phyloP scores from a whole-genome alignment of 2,329 filamentous ascomycete species.

The Xylariaceae sp. region DNA sequence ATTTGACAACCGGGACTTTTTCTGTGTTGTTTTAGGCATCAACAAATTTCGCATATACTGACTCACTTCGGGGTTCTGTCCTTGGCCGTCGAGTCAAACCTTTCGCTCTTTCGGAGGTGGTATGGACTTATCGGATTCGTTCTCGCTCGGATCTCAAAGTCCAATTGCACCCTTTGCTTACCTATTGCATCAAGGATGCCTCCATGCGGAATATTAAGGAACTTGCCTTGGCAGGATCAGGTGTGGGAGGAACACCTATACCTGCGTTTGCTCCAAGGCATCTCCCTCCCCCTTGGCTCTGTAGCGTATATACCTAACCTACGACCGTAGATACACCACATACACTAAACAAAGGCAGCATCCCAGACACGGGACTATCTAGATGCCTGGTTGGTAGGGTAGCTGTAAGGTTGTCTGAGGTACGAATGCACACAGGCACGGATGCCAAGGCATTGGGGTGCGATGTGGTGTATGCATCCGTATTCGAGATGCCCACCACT shows the following conservation, averaged over 20 bases:
- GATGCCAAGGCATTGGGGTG: background rate
- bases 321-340: no score
- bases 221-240: no score
- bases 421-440: background rate
- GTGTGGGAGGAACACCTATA: no score
- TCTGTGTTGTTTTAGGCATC: slow-evolving; percentile 14
- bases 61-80: background rate
- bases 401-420: background rate
- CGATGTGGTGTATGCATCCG: background rate
- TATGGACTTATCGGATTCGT: background rate
- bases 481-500: background rate
- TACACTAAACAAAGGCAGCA: background rate
- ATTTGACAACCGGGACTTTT: slow-evolving; percentile 2
- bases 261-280: no score
- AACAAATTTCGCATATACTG: slow-evolving; percentile 1
- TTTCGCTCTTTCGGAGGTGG: background rate
- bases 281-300: no score
- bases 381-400: background rate
- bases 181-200: no score
- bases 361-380: background rate
- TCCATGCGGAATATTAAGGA: no score
- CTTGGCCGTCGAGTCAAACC: background rate
- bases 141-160: background rate
- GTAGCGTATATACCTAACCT: no score
- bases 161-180: no score